phyloP scores from a whole-genome alignment of 257 asterid genomes.

The Forsythia viridissima region DNA sequence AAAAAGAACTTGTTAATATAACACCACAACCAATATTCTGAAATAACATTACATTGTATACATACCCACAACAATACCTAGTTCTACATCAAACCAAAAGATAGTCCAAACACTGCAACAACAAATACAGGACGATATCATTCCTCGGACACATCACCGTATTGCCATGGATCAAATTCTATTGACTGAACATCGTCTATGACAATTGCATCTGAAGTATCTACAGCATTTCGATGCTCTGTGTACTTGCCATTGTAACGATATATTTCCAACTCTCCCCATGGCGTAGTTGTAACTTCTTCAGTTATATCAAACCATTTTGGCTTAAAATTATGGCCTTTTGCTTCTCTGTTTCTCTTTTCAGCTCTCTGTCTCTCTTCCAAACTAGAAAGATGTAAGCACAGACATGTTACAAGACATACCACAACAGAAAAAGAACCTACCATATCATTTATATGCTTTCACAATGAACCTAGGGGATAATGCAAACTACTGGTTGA shows the following conservation, averaged over 20 bases:
- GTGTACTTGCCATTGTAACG: conserved; percentile 69
- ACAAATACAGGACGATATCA: conserved; percentile 21
- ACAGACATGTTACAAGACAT: conserved; percentile 1
- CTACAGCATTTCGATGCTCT: conserved; percentile 63
- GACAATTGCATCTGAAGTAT: conserved; percentile 45
- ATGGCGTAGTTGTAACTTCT: conserved; percentile 79
- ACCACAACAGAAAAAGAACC: not conserved
- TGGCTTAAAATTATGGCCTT: conserved; percentile 66
- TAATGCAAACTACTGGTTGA: not conserved
- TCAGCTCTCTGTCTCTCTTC: conserved; percentile 98
- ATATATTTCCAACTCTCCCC: conserved; percentile 94
- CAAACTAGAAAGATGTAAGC: conserved; percentile 42
- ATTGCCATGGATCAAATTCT: conserved; percentile 96
- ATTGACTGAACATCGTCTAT: conserved; percentile 41
- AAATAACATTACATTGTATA: conserved; percentile 32
- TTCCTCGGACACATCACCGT: conserved; percentile 42
- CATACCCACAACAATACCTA: conserved; percentile 20
- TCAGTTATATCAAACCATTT: conserved; percentile 85
- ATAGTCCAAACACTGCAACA: conserved; percentile 3
- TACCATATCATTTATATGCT: not conserved
- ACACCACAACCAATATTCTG: conserved; percentile 1
- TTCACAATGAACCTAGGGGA: not conserved
- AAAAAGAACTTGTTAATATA: conserved; percentile 1
- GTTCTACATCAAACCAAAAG: conserved; percentile 32
- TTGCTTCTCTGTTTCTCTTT: conserved; percentile 79